Evolutionary conservation across 768 basidiomycete genomes (phyloP).

Genomic region (Tricholoma matsutake): DNA sequence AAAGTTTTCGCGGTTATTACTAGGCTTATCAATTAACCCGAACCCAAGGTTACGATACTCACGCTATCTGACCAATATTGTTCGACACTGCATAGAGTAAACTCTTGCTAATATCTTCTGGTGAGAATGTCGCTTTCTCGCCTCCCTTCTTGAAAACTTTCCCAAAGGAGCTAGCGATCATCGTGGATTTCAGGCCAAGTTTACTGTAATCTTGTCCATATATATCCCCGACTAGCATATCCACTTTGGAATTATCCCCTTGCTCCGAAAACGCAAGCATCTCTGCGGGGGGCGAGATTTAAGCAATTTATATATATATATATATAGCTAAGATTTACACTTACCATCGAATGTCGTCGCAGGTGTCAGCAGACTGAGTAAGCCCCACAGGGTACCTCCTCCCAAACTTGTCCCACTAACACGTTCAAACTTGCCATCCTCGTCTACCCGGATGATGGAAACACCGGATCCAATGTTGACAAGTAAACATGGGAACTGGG

Average conservation of each 20-base stretch:
- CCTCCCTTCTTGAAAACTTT: constrained; percentile 94
- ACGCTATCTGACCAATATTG: constrained; percentile 99
- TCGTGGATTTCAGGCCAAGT: constrained; percentile 94
- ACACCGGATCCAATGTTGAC: constrained; percentile 99
- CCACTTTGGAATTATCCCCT: constrained; percentile 91
- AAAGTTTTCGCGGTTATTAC: constrained; percentile 9
- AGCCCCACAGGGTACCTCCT: constrained; percentile 96
- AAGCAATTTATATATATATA: constrained; percentile 4
- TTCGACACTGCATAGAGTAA: constrained; percentile 96
- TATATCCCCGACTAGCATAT: constrained; percentile 99
- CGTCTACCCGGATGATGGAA: constrained; percentile 95
- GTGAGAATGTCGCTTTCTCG: constrained; percentile 72
- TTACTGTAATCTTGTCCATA: constrained; percentile 97
- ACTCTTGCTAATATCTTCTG: constrained; percentile 94
- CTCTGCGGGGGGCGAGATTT: constrained; percentile 47
- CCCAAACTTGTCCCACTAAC: constrained; percentile 97
- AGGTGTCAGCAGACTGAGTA: constrained; percentile 91
- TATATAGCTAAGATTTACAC: constrained; percentile 27
- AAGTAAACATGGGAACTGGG: constrained; percentile 91
- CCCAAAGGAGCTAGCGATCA: constrained; percentile 97
- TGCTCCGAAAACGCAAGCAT: constrained; percentile 93
- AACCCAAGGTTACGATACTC: constrained; percentile 36
- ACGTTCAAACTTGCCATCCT: constrained; percentile 92
- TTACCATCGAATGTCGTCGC: constrained; percentile 93
- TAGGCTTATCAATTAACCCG: constrained; percentile 1